These are phyloP conservation scores for Pichia paraexigua DNA, from an alignment of 805 yeast species.

Conservation along the genomic window DNA sequence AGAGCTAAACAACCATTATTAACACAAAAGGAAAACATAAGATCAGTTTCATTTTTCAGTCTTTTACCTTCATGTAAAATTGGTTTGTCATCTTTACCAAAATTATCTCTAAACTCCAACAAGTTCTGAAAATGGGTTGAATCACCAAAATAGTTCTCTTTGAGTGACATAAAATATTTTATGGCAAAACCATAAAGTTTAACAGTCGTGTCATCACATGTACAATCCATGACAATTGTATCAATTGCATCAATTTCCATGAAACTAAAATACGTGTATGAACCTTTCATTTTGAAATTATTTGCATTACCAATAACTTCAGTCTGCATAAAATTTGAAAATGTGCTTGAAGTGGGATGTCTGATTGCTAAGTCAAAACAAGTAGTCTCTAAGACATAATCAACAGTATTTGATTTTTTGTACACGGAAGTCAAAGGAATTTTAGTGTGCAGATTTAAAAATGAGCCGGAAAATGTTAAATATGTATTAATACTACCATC, in stretches of 20 bases:
- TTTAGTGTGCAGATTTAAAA: constrained; percentile 35
- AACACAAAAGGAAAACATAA: constrained; percentile 63
- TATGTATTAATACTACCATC: constrained; percentile 77
- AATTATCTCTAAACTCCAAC: constrained; percentile 56
- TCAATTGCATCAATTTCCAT: constrained; percentile 65
- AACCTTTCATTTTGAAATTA: constrained; percentile 54
- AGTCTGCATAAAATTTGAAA: constrained; percentile 57
- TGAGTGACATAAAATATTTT: constrained; percentile 63
- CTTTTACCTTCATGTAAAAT: constrained; percentile 23
- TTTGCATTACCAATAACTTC: constrained; percentile 61
- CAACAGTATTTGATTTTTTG: constrained; percentile 42
- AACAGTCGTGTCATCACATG: constrained; percentile 59
- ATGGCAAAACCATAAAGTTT: constrained; percentile 74
- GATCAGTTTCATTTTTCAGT: constrained; percentile 67
- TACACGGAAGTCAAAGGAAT: constrained; percentile 56
- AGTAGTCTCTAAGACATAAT: constrained; percentile 47
- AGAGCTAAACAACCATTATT: constrained; percentile 62
- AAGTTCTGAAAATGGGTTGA: constrained; percentile 74
- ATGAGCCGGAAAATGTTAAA: constrained; percentile 62
- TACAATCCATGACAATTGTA: constrained; percentile 54
- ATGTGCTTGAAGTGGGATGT: constrained; percentile 91
- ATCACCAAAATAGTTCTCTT: constrained; percentile 90
- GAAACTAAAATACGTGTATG: constrained; percentile 51
- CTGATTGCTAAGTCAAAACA: constrained; percentile 54
- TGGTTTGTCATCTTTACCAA: constrained; percentile 11